A percentile compares a stretch with the other conserved stretches of the same genome.
Conservation (phyloP, 2,329 filamentous ascomycete species). For the Anisogramma anomala region DNA sequence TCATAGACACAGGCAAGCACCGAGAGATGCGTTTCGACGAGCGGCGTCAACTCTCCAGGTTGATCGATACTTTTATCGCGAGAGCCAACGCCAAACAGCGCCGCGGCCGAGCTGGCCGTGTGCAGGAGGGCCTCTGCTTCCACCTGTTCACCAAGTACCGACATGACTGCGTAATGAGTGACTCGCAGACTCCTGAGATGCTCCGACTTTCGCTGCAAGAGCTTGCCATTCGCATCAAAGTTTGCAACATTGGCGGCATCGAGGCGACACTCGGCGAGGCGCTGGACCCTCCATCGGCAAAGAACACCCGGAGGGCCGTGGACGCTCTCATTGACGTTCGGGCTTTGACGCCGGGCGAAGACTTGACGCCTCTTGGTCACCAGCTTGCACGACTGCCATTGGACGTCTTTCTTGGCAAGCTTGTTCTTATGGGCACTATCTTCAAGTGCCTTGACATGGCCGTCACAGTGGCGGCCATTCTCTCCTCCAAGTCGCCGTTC, state of each 20-base stretch:
- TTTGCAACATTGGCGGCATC: constrained; percentile 89
- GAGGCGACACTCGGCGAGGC: constrained; percentile 82
- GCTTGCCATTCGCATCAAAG: constrained; percentile 89
- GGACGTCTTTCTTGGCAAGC: constrained; percentile 89
- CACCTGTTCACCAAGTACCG: constrained; percentile 87
- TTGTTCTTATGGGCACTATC: constrained; percentile 74
- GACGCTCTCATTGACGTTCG: constrained; percentile 90
- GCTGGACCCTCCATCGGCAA: constrained; percentile 77
- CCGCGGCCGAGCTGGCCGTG: constrained; percentile 84
- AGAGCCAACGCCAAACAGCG: constrained; percentile 92
- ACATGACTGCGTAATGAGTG: constrained; percentile 73
- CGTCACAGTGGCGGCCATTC: constrained; percentile 80
- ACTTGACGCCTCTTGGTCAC: constrained; percentile 73
- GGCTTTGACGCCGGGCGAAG: constrained; percentile 69
- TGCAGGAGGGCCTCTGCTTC: constrained; percentile 90
- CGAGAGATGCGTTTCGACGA: constrained; percentile 97
- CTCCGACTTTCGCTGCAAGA: constrained; percentile 88
- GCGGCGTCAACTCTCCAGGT: constrained; percentile 73
- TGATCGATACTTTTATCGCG: constrained; percentile 92
- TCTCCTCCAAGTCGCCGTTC: constrained; percentile 93
- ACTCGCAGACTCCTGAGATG: constrained; percentile 95
- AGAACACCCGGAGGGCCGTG: constrained; percentile 86
- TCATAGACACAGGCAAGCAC: constrained; percentile 93
- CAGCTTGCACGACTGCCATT: constrained; percentile 82
- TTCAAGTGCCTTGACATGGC: constrained; percentile 89